Evolutionary conservation across 768 basidiomycete genomes (phyloP), one percentile per base, ranked within the genome.

Genomic region (Lactarius sanguifluus): DNA sequence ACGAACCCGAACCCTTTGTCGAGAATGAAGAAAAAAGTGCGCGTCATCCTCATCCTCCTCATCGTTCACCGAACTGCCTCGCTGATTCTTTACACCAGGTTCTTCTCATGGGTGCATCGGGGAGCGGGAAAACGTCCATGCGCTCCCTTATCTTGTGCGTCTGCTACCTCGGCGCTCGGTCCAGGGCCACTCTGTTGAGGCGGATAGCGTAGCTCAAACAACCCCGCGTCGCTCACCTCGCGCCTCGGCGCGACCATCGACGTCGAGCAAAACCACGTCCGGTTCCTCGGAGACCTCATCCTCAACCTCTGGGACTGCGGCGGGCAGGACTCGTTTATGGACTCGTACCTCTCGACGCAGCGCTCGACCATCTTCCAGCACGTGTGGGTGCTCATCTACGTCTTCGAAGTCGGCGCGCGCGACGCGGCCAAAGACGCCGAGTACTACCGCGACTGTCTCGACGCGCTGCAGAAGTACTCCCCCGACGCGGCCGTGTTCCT

Each of bases 271-370:
- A 96, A 96, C 72, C 94, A 97, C 75, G 94, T 98, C 69, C 90
- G 95, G 52, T 98, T 99, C 77, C 86, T 99, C 16, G 96, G 95
- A 16, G 94, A 96, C 74, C 88, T 98, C 72, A 91, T 94, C 68
- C 86, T 99, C 76, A 96, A 96, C 75, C 83, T 98, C 6, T 98
- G 96, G 96, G 97, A 99, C 78, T 98, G 97, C 71, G 97, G 96
- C 52, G 97, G 97, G 9, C 97, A 99, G 77, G 94, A 97, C 75
- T 86, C 94, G 16, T 98, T 97, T 81, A 95, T 98, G 88, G 96
- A 98, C 77, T 91, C 91, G 34, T 98, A 98, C 78, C 89, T 99
- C 65, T 89, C 90, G 41, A 86, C 90, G 0, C 94, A 98, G 75
- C 89, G 93, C 67, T 83, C 89, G n/a, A 95, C 91, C 40, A 96